Evolutionary conservation across 2,329 filamentous ascomycete genomes (phyloP).

Genomic region (Magnaporthiopsis incrustans): DNA sequence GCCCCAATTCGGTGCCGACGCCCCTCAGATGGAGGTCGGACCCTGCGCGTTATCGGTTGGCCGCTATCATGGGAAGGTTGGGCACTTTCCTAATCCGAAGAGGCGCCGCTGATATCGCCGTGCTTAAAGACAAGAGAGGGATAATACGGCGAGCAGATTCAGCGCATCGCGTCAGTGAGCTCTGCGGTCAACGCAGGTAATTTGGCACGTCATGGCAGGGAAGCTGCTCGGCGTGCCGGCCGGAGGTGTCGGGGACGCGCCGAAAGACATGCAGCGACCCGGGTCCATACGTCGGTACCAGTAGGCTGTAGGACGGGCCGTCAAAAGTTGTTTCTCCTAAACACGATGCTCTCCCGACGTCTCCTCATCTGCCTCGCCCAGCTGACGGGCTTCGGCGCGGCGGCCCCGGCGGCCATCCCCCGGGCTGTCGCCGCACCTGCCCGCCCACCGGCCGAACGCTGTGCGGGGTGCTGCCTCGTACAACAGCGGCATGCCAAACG

Average conservation of each 20-base stretch:
- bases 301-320: neutral
- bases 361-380: neutral
- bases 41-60: neutral
- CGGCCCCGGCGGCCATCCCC: neutral
- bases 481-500: conserved; percentile 35
- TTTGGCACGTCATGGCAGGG: neutral
- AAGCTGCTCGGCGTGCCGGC: neutral
- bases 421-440: too few species aligned
- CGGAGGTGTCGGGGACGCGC: neutral
- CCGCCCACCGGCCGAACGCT: neutral
- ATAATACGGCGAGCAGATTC: neutral
- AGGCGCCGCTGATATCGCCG: neutral
- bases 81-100: neutral
- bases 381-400: neutral
- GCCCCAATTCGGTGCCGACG: neutral
- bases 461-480: neutral
- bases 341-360: neutral
- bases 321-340: neutral
- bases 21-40: neutral
- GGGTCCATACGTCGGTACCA: neutral
- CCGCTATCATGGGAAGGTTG: neutral
- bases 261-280: neutral
- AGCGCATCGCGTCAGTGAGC: neutral
- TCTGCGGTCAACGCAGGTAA: too few species aligned
- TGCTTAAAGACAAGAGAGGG: neutral